Base-by-base conservation (phyloP, 2,329 filamentous ascomycete species). In the Colletotrichum zoysiae region DNA sequence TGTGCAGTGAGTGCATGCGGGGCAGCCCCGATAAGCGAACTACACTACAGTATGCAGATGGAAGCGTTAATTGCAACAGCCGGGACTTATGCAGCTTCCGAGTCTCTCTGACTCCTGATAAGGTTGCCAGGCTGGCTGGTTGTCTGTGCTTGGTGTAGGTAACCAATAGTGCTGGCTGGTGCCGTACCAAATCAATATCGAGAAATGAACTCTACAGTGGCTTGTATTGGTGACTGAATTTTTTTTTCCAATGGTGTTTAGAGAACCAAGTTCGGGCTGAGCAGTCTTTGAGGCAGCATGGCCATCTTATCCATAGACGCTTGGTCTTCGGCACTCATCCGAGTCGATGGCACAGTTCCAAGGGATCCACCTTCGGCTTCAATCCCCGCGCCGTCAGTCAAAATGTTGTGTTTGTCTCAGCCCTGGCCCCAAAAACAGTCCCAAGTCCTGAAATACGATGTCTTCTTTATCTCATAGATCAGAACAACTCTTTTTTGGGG, bases 251-350 rank as follows among this genome's bases (percentile, higher is more conserved):
- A 18, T 2, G 5, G 4, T n/a, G 14, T 12, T 35, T 35, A 8
- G 20, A 26, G 56, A 26, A 18, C 14, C 8, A 42, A 42, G 14
- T 26, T 20, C 2, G 14, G 14, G 14, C 2, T 42, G 12, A 7
- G 5, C 23, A 8, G 12, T n/a, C n/a, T 26, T 14, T 26, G 38
- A 42, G 56, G 56, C 56, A 42, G n/a, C n/a, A 26, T 58, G 33
- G 14, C 35, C 6, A 57, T 57, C 55, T 57, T 58, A 58, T 42
- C 55, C 55, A 30, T 30, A 51, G 23, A 9, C 26, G 2, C 12
- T 23, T n/a, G 30, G 18, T 30, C 35, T 30, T 58, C 56, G 56
- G 56, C 38, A 1, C 56, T 58, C 38, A 58, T 58, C 56, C 56
- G 56, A 58, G 35, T 23, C 35, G 12, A 11, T 42, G 33, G 11